Evolutionary conservation across 495 filamentous ascomycete species (phyloP).

Genomic region (Aspergillus steynii): DNA sequence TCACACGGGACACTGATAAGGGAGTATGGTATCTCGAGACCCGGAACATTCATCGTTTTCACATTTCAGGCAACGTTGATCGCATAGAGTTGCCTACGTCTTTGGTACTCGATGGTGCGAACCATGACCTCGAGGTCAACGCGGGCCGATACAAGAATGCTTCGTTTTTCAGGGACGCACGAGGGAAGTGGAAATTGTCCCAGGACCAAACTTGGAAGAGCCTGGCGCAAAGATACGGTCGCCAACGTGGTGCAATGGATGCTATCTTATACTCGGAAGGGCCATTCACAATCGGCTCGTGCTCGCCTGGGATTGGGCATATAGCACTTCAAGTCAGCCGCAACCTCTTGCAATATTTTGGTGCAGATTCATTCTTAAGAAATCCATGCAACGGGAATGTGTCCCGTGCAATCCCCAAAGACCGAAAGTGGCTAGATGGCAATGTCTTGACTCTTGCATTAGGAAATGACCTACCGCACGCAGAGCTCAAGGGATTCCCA

Average conservation of each 20-base stretch:
- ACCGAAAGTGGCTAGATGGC: conserved; percentile 18
- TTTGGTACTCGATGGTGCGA: conserved; percentile 26
- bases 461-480: conserved; percentile 4
- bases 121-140: conserved; percentile 10
- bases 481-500: background rate
- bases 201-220: conserved; percentile 25
- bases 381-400: conserved; percentile 11
- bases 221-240: conserved; percentile 33
- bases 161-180: conserved; percentile 16
- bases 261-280: conserved; percentile 49
- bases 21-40: conserved; percentile 35
- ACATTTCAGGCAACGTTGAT: conserved; percentile 22
- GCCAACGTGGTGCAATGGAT: conserved; percentile 52
- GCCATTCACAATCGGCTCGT: conserved; percentile 43
- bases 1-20: conserved; percentile 17
- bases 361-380: conserved; percentile 52
- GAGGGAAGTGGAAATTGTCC: conserved; percentile 21
- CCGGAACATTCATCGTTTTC: conserved; percentile 41
- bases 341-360: conserved; percentile 61
- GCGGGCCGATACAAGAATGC: conserved; percentile 8
- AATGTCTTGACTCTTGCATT: conserved; percentile 36
- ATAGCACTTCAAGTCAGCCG: conserved; percentile 57
- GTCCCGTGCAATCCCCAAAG: background rate
- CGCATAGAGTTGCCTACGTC: conserved; percentile 13
- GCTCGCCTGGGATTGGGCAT: conserved; percentile 24